Evolutionary conservation across 192 early-diverging fungal genomes (phyloP).

Genomic region (Glomus cerebriforme): DNA sequence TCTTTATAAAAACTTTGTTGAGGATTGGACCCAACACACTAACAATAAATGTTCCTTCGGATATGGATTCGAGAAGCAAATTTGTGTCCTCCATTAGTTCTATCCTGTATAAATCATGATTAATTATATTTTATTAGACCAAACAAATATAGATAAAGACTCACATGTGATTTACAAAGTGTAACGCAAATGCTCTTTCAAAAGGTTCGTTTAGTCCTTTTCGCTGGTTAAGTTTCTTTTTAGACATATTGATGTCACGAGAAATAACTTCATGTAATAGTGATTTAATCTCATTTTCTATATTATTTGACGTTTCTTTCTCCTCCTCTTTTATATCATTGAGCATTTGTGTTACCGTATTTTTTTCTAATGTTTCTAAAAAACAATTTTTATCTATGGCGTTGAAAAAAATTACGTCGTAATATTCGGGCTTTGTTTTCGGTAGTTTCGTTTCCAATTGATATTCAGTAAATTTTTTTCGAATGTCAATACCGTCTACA

Average conservation of each 20-base stretch:
- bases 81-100: conserved; percentile 1
- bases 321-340: conserved; percentile 12
- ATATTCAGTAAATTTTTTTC: conserved; percentile 18
- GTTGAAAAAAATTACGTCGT: conserved; percentile 13
- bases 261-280: conserved; percentile 5
- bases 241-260: not conserved
- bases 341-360: not conserved
- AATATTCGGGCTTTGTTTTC: not conserved
- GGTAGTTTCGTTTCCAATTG: conserved; percentile 10
- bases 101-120: conserved; percentile 17
- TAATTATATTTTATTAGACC: not conserved
- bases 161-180: conserved; percentile 20
- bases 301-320: conserved; percentile 13
- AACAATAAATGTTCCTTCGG: conserved; percentile 7
- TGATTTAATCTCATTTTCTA: conserved; percentile 12
- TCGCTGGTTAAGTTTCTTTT: conserved; percentile 13
- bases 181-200: not conserved
- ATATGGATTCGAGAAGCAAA: conserved; percentile 19
- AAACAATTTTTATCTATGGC: conserved; percentile 14
- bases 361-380: conserved; percentile 14
- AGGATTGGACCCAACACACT: not conserved
- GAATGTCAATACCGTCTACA: conserved; percentile 21
- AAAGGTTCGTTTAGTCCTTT: not conserved
- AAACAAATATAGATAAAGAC: conserved; percentile 17
- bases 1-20: conserved; percentile 20